These are phyloP conservation scores for Paracoccidioides brasiliensis DNA, from an alignment of 2,329 filamentous ascomycete genomes.

Conservation along the genomic window DNA sequence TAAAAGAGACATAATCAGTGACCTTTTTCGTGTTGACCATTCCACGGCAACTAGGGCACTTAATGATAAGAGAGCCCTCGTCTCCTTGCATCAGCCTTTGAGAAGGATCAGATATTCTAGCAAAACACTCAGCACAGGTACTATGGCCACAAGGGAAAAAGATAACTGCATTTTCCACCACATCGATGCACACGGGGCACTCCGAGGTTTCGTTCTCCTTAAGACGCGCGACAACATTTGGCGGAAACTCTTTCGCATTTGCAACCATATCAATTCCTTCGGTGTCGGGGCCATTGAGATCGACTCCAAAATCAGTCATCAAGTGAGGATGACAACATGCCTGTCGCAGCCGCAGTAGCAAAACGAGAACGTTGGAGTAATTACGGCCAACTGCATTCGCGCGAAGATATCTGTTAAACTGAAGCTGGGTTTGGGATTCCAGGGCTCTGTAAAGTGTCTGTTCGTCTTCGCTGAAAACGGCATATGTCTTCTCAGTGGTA, in stretches of 20 bases:
- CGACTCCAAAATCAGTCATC: conserved; percentile 51
- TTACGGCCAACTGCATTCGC: conserved; percentile 54
- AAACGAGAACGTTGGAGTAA: conserved; percentile 68
- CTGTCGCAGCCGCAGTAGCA: conserved; percentile 68
- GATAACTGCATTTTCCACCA: conserved; percentile 58
- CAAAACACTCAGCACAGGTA: conserved; percentile 64
- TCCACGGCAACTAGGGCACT: conserved; percentile 66
- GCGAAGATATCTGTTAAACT: conserved; percentile 65
- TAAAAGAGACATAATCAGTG: conserved; percentile 63
- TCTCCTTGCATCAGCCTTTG: conserved; percentile 46
- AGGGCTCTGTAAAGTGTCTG: conserved; percentile 51
- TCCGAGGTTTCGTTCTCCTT: conserved; percentile 51
- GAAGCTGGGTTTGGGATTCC: conserved; percentile 52
- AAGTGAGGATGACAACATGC: conserved; percentile 66
- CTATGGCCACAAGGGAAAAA: conserved; percentile 75
- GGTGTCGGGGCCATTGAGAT: conserved; percentile 30
- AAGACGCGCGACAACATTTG: conserved; percentile 53
- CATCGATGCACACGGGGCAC: conserved; percentile 74
- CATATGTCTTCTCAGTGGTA: conserved; percentile 47
- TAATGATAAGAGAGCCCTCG: conserved; percentile 39
- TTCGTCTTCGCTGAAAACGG: conserved; percentile 56
- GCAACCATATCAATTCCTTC: conserved; percentile 44
- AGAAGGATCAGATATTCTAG: conserved; percentile 51
- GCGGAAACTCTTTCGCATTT: conserved; percentile 48
- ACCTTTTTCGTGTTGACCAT: conserved; percentile 53